Base-by-base conservation (phyloP, 768 basidiomycete genomes). In the Fomitopsis serialis region DNA sequence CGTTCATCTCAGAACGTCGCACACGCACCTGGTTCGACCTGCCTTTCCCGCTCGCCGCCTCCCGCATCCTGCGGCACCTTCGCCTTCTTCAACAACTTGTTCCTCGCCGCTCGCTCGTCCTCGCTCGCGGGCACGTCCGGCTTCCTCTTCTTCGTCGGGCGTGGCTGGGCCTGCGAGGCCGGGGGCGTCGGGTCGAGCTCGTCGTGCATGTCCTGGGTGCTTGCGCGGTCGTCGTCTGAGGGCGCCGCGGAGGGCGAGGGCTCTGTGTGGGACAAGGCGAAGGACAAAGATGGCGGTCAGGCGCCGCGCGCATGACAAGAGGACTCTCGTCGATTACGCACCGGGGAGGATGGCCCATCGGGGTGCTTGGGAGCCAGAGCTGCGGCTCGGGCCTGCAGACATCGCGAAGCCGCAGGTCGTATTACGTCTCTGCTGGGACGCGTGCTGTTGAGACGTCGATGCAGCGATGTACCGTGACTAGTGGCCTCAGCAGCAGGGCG, bases 161-260 rank as follows among this genome's bases (percentile, higher is more conserved):
- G n/a, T 7, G 15, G 7, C 4, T 7, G 15, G 37, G 13, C 19
- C 15, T 40, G 37, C 6, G 37, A 19, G 6, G 8, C 37, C 10
- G 48, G 48, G 11, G 48, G 48, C 7, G 48, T 37, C 2, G 48
- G 36, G 6, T 49, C 48, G 35, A 49, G 34, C 35, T 49, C 48
- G 19, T 49, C 48, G n/a, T 35, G 48, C 35, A 49, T 40, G 36
- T 49, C 48, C 22, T 49, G 35, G 21, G 48, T 34, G 48, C 48
- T 49, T n/a, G 37, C 2, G 6, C 3, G 35, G 8, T 21, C n/a
- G 13, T 49, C 48, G 22, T 49, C 48, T 2, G 48, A 49, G 24
- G 48, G n/a, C 21, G 22, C 21, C n/a, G 35, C 35, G 3, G 48
- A 36, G 3, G 48, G 48, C n/a, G n/a, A 27, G 23, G 46, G 25